phyloP scores from a whole-genome alignment of 179 eudicot species.

The Silene coronaria region DNA sequence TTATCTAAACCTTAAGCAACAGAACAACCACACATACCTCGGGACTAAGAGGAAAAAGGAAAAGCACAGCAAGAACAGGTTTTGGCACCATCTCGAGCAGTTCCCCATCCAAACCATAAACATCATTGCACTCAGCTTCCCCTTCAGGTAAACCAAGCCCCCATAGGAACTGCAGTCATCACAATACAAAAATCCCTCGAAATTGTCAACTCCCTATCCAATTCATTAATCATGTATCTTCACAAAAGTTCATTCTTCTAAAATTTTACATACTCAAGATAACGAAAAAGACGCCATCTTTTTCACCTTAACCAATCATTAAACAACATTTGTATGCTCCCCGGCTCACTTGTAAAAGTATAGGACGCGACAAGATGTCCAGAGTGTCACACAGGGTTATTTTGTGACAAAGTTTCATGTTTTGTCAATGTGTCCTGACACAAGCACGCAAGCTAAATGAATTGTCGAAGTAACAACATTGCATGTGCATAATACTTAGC shows the following conservation, averaged over 20 bases:
- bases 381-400: too few species aligned
- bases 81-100: slow-evolving; percentile 84
- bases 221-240: background rate
- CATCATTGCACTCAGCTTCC: slow-evolving; percentile 88
- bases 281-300: too few species aligned
- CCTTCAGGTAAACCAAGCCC: slow-evolving; percentile 74
- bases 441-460: too few species aligned
- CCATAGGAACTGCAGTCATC: slow-evolving; percentile 65
- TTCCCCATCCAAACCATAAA: slow-evolving; percentile 84
- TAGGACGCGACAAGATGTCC: too few species aligned
- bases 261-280: too few species aligned
- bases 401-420: too few species aligned
- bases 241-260: background rate
- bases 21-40: slow-evolving; percentile 25
- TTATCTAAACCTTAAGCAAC: slow-evolving; percentile 3
- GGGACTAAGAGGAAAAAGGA: slow-evolving; percentile 65
- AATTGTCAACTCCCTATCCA: background rate
- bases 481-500: too few species aligned
- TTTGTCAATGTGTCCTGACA: too few species aligned
- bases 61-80: slow-evolving; percentile 89
- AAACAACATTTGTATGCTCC: too few species aligned
- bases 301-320: too few species aligned
- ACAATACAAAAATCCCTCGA: slow-evolving; percentile 8
- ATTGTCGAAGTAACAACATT: too few species aligned
- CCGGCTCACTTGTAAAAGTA: too few species aligned